Evolutionary conservation across 805 yeast genomes (phyloP).

Genomic region (Ogataea ramenticola): DNA sequence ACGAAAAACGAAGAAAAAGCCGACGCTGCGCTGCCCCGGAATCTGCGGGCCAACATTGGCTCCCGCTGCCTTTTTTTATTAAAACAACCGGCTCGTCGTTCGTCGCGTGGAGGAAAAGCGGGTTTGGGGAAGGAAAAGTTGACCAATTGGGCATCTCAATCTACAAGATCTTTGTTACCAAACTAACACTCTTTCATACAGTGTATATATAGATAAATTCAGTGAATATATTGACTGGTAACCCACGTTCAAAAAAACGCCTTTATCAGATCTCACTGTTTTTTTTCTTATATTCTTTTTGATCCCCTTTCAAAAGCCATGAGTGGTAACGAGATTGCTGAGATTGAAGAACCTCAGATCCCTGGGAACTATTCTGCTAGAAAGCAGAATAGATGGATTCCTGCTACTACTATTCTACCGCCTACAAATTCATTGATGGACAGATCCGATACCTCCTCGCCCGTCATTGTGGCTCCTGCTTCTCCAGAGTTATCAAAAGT

Average conservation of each 20-base stretch:
- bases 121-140: too few relatives aligned
- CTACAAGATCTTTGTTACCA: too few relatives aligned
- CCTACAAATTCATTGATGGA: conserved; percentile 8
- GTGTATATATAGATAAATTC: too few relatives aligned
- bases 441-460: conserved; percentile 3
- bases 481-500: conserved; percentile 9
- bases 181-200: too few relatives aligned
- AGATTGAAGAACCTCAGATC: conserved; percentile 34
- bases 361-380: conserved; percentile 53
- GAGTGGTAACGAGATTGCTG: conserved; percentile 14
- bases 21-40: background rate
- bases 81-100: too few relatives aligned
- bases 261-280: too few relatives aligned
- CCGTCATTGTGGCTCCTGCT: conserved; percentile 7
- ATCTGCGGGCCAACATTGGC: background rate
- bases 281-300: too few relatives aligned
- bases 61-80: background rate
- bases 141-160: too few relatives aligned
- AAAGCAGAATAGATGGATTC: conserved; percentile 43
- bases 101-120: too few relatives aligned
- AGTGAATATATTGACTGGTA: too few relatives aligned
- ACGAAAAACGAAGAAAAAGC: too few relatives aligned
- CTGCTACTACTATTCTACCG: conserved; percentile 6
- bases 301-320: background rate
- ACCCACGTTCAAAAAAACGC: too few relatives aligned